Evolutionary conservation across 2,329 filamentous ascomycete species (phyloP).

Genomic region (Passalora sequoiae): DNA sequence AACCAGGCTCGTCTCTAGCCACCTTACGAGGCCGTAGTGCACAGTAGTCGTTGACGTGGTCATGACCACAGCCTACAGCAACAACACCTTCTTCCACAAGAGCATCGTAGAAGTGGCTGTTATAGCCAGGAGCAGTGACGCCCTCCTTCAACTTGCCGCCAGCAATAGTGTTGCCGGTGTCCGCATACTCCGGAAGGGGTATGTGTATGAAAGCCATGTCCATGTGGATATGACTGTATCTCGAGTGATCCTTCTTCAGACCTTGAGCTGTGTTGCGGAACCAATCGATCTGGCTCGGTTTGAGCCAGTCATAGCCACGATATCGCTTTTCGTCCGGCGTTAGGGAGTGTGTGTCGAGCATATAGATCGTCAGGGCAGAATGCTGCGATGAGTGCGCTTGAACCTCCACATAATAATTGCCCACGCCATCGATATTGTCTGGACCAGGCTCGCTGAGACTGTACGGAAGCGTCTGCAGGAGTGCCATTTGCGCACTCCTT

Average conservation of each 20-base stretch:
- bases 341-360: slow-evolving; percentile 89
- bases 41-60: slow-evolving; percentile 97
- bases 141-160: slow-evolving; percentile 74
- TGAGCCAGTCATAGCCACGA: slow-evolving; percentile 96
- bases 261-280: slow-evolving; percentile 73
- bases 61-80: slow-evolving; percentile 87
- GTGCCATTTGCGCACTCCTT: slow-evolving; percentile 72
- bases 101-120: slow-evolving; percentile 88
- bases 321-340: slow-evolving; percentile 83
- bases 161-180: slow-evolving; percentile 49
- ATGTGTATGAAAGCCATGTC: slow-evolving; percentile 98
- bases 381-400: slow-evolving; percentile 77
- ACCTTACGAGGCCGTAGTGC: slow-evolving; percentile 53
- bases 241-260: slow-evolving; percentile 61
- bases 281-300: slow-evolving; percentile 90
- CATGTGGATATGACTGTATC: slow-evolving; percentile 89
- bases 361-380: slow-evolving; percentile 87
- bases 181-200: slow-evolving; percentile 80
- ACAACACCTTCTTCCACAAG: slow-evolving; percentile 79
- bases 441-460: slow-evolving; percentile 83
- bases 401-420: slow-evolving; percentile 92
- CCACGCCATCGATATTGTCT: slow-evolving; percentile 77
- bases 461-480: slow-evolving; percentile 82
- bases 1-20: too few relatives aligned
- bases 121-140: slow-evolving; percentile 82